These are phyloP conservation scores for Penicillium desertorum DNA, from an alignment of 495 filamentous ascomycete species.

Conservation along the genomic window DNA sequence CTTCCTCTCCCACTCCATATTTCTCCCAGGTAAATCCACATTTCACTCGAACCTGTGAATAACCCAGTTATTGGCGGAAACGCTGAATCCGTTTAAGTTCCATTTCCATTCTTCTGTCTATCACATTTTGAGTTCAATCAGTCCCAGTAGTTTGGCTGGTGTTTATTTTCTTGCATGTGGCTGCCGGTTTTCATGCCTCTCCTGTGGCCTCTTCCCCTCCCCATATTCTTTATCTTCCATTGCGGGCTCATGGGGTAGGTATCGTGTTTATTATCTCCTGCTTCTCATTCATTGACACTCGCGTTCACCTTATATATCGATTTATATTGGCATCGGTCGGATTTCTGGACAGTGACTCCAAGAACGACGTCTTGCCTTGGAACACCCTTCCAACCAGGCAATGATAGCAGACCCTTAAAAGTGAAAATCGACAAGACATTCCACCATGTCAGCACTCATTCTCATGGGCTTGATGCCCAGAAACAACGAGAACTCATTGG, in stretches of 20 bases:
- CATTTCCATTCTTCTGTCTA: conserved; percentile 3
- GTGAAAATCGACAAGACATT: neutral
- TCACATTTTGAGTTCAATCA: conserved; percentile 24
- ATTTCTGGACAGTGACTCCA: neutral
- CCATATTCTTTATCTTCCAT: conserved; percentile 7
- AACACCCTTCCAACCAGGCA: neutral
- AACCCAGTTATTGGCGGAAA: conserved; percentile 7
- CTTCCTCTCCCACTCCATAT: neutral
- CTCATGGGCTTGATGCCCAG: conserved; percentile 24
- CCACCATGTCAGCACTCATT: conserved; percentile 29
- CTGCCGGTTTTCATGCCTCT: neutral
- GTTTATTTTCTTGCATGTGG: conserved; percentile 2
- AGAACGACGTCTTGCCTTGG: neutral
- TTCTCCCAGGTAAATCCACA: conserved; percentile 1
- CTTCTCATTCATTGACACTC: neutral
- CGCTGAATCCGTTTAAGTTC: neutral
- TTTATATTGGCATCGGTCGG: neutral
- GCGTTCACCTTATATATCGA: neutral
- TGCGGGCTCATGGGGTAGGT: neutral
- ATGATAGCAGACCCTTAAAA: conserved; percentile 1
- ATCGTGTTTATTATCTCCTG: neutral
- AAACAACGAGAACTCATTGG: conserved; percentile 19
- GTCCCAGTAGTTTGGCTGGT: conserved; percentile 5
- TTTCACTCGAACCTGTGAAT: neutral
- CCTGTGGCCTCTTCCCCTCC: neutral